Evolutionary conservation across 352 stramenopile genomes (phyloP), one percentile per base, ranked within the genome.

Genomic region (Pythium oligandrum): DNA sequence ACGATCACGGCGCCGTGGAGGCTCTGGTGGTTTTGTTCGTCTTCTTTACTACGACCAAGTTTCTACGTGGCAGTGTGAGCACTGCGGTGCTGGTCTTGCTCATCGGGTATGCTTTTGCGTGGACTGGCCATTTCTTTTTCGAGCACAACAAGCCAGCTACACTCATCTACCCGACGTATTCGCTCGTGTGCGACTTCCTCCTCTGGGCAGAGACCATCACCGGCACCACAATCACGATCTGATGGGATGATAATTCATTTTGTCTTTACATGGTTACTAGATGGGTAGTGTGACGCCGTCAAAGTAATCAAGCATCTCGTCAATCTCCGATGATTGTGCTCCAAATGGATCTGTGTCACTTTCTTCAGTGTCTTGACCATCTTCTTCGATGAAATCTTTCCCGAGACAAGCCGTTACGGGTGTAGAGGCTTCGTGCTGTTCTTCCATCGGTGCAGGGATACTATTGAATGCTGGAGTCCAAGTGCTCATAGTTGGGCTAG

Each of bases 251-350:
- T 26, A 63, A n/a, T 32, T 8, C 38, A 17, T 32, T 51, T 36
- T n/a, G 6, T 38, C 45, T 9, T 37, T 12, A 3, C 4, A 2
- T 35, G 30, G 6, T 59, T n/a, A 26, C 3, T 72, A 86, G 40
- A 88, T 72, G n/a, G 75, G 73, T 36, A 90, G 51, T 1, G 66
- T 78, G 12, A 90, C 66, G 49, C 65, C 66, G 57, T 88, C 73
- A 63, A 88, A 88, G 64, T 85, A 90, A 55, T 88, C 80, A 44
- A 86, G 66, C 68, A 90, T 74, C 42, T 85, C 75, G 68, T 88
- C 79, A 40, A 90, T 86, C 42, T 83, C 72, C 48, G 44, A 59
- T 44, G 8, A 10, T 17, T 11, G 33, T 42, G 38, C 38, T 8
- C 38, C 38, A 42, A 12, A 12, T 8, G 17, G 17, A 26, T 26